Percentiles rank a stretch among this genome's conserved stretches.
These are phyloP conservation scores for Heterobasidion parviporum DNA, from an alignment of 1,284 basidiomycete genomes.

Conservation along the genomic window DNA sequence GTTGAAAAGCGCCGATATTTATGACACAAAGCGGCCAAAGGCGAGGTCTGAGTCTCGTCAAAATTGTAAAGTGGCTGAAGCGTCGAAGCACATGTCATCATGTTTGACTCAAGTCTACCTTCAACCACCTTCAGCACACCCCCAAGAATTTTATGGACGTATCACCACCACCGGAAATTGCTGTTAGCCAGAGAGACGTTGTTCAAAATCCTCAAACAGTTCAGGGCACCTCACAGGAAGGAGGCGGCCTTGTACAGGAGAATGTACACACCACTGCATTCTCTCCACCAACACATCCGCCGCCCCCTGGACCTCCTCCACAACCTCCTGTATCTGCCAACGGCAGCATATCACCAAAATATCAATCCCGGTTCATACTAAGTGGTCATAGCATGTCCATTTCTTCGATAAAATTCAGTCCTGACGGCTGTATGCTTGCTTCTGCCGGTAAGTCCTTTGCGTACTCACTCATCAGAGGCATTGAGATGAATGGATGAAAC, in stretches of 20 bases:
- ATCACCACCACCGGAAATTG: no score
- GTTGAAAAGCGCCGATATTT: neutral
- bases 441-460: slow-evolving; percentile 54
- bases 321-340: neutral
- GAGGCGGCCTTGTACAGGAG: neutral
- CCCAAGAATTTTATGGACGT: no score
- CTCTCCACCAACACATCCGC: slow-evolving; percentile 3
- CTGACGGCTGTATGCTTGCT: slow-evolving; percentile 63
- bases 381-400: slow-evolving; percentile 70
- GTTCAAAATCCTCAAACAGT: neutral
- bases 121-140: no score
- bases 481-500: neutral
- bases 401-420: slow-evolving; percentile 75
- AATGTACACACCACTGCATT: neutral
- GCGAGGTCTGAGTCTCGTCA: no score
- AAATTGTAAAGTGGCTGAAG: no score
- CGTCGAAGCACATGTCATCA: no score
- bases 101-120: no score
- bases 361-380: slow-evolving; percentile 41
- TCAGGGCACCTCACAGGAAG: neutral
- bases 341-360: slow-evolving; percentile 23
- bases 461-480: neutral
- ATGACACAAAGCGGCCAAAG: no score
- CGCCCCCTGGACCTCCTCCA: neutral
- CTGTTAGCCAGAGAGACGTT: neutral